Evolutionary conservation across 2,329 filamentous ascomycete genomes (phyloP), one percentile per base, ranked within the genome.

Genomic region (Trichoderma koningiopsis): DNA sequence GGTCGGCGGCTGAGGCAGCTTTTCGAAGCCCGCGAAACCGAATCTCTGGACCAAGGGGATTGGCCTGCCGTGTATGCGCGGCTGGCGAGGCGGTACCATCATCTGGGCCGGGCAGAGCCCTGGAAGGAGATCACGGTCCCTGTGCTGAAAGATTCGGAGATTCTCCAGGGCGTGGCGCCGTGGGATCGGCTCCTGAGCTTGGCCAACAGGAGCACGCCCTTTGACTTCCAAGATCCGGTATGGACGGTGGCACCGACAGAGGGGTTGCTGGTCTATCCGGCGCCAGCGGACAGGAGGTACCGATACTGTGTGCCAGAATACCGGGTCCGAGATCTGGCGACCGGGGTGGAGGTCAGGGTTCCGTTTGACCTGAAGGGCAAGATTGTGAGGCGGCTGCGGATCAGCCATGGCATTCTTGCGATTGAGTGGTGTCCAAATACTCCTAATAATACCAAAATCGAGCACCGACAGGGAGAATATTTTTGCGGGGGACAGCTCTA

Each of bases 391-490:
- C 83, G 88, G 14, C 76, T 88, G 4, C 83, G 88, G 16, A 78
- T 90, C 4, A 82, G 83, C 37, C 79, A 84, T 40, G 79, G 80
- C 2, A 79, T 89, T n/a, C 78, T 91, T n/a, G 74, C 90, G 22
- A 78, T 91, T n/a, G 88, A 90, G 75, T 90, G 88, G 88, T 87
- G 86, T 61, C 86, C 88, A 73, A 76, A 79, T 2, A 79, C 83
- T 33, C 78, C n/a, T n/a, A n/a, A n/a, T n/a, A n/a, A n/a, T n/a
- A n/a, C n/a, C n/a, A n/a, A n/a, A n/a, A n/a, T n/a, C n/a, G n/a
- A n/a, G n/a, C n/a, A n/a, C n/a, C n/a, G n/a, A n/a, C n/a, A n/a
- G n/a, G n/a, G n/a, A n/a, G n/a, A 33, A 5, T 27, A 27, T 4
- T 31, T 31, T 5, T 10, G 1, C 8, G 31, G 31, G 6, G 31